Base-by-base conservation (phyloP, 2,329 filamentous ascomycete species). In the Penicillium vulpinum region DNA sequence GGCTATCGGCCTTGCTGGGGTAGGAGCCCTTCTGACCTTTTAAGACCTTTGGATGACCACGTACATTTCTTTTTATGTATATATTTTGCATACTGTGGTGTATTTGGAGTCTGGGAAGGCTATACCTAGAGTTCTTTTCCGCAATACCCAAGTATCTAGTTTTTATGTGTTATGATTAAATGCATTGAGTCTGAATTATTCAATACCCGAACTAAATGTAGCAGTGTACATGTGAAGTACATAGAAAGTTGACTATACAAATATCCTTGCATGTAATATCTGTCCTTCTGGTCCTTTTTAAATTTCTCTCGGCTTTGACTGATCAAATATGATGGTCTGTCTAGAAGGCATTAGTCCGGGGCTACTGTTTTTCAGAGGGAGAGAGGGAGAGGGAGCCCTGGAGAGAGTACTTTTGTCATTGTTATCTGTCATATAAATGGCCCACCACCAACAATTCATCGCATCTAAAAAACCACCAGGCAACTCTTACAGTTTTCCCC, bases 1-100 rank as follows among this genome's bases (percentile, higher is more conserved):
- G 22, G 62, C 59, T 10, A 45, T 65, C 28, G 62, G 65, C 21
- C 54, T 69, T 57, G 64, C 57, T n/a, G 64, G 62, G 21, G 63
- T 67, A 28, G 67, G 64, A 29, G 62, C 62, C 51, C 46, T 69
- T 18, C 47, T 68, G 31, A 58, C 55, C 22, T 45, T 67, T 13
- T 70, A 48, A 62, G 13, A 5, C 5, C 11, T 28, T 18, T 22
- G 21, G 7, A 15, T 43, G 11, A 28, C 38, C 24, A 31, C 22
- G 24, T 56, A 16, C 2, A 41, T 45, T 45, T 44, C 44, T 50
- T 47, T 44, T 31, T 53, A 15, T 48, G 10, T 50, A 38, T 18
- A 28, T 39, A 35, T 40, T 44, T 41, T 54, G 56, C 57, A 62
- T 63, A 40, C 21, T 47, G 36, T 33, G 54, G 57, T 57, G 57